Base-by-base conservation (phyloP, 352 stramenopile genomes). In the Phytophthora aleatoria region DNA sequence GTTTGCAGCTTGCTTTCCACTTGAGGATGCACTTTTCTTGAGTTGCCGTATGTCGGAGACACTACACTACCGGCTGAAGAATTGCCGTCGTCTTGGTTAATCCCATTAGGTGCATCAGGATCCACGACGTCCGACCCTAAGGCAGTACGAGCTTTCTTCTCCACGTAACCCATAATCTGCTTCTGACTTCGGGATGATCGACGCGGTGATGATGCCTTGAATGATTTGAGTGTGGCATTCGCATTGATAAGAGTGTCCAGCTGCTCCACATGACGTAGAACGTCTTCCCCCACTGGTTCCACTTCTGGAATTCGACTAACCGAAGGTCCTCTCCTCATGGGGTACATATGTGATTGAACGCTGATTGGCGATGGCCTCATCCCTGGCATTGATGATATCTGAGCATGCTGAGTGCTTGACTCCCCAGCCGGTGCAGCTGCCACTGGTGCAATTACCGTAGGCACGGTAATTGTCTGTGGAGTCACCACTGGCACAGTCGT, bases 171-270 rank as follows among this genome's bases (percentile, higher is more conserved):
- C 31, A 67, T 38, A 36, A 71, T 67, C 45, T 66, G 59, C 10
- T 71, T 67, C 30, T 67, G 64, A 24, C 33, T 51, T 8, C n/a
- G 45, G 2, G 64, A 71, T 26, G 35, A 28, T 20, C 36, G 43
- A 26, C 48, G 56, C 15, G 49, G 33, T 38, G 33, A 27, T 9
- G 56, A 41, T 5, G 50, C 33, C 50, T 51, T 10, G 38, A 58
- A 15, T 6, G 51, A 57, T 55, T 59, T 67, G 24, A 67, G 57
- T 13, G 57, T 71, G 33, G 64, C 64, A 11, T 47, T 71, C 12
- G 73, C 76, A 39, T 84, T 84, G 30, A 78, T 78, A 4, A 77
- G 43, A 1, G 73, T 71, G 36, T 84, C 76, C 50, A 84, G 50
- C 35, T 76, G 69, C 52, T 81, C 66, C 5, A 84, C 70, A n/a